Evolutionary conservation across 805 yeast species (phyloP).

Genomic region (Lachancea thermotolerans): DNA sequence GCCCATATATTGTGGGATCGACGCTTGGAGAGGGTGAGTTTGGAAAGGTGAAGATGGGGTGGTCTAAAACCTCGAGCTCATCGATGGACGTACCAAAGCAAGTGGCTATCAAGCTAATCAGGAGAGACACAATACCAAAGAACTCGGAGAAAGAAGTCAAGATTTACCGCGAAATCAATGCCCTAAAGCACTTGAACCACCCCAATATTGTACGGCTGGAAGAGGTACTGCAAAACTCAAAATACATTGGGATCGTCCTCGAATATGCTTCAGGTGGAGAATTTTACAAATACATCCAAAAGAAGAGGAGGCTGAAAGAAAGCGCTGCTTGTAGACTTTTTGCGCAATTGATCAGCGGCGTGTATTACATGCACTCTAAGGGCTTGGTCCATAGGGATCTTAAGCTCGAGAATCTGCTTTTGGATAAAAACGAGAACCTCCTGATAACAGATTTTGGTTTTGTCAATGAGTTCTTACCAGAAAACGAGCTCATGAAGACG

Average conservation of each 20-base stretch:
- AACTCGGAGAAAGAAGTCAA: slow-evolving; percentile 82
- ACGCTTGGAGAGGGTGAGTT: slow-evolving; percentile 98
- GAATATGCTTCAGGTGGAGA: slow-evolving; percentile 98
- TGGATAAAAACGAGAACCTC: slow-evolving; percentile 82
- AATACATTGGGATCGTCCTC: slow-evolving; percentile 90
- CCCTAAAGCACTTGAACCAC: slow-evolving; percentile 76
- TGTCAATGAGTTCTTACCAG: slow-evolving; percentile 65
- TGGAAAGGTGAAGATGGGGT: slow-evolving; percentile 94
- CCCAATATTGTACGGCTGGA: slow-evolving; percentile 90
- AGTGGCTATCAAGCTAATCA: slow-evolving; percentile 88
- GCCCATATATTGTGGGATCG: slow-evolving; percentile 83
- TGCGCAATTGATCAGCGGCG: slow-evolving; percentile 92
- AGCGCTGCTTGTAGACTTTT: slow-evolving; percentile 77
- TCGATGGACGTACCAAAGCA: slow-evolving; percentile 47
- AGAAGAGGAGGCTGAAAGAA: slow-evolving; percentile 82
- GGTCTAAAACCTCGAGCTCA: slow-evolving; percentile 73
- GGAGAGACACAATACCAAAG: slow-evolving; percentile 80
- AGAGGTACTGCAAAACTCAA: slow-evolving; percentile 88
- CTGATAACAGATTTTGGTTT: slow-evolving; percentile 91
- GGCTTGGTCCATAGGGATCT: slow-evolving; percentile 88
- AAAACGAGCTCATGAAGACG: slow-evolving; percentile 80
- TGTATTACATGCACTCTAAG: slow-evolving; percentile 85
- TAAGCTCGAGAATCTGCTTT: slow-evolving; percentile 77
- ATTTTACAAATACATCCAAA: slow-evolving; percentile 84
- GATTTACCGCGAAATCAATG: slow-evolving; percentile 88